phyloP scores from a whole-genome alignment of 2,329 filamentous ascomycete genomes.

The Aspergillus sp. region DNA sequence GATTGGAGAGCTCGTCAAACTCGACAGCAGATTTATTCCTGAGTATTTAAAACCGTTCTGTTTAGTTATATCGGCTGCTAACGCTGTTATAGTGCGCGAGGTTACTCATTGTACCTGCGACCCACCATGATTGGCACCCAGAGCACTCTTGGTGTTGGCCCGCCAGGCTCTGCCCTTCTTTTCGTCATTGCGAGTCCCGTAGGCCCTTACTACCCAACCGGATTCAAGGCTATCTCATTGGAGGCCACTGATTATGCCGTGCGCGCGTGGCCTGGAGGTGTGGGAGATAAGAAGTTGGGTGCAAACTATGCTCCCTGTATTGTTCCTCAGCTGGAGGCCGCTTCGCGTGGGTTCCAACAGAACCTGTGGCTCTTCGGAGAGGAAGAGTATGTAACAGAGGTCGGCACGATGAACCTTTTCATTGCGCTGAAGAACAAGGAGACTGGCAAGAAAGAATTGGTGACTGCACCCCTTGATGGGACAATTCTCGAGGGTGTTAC shows the following conservation, averaged over 20 bases:
- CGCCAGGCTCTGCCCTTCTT: slow-evolving; percentile 87
- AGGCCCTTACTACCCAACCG: slow-evolving; percentile 95
- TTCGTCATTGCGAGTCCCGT: slow-evolving; percentile 96
- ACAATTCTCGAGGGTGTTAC: slow-evolving; percentile 96
- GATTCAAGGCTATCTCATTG: slow-evolving; percentile 94
- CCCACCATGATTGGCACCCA: slow-evolving; percentile 98
- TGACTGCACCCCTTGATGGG: slow-evolving; percentile 94
- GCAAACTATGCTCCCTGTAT: slow-evolving; percentile 99
- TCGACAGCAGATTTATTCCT: slow-evolving; percentile 90
- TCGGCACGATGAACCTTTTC: slow-evolving; percentile 99
- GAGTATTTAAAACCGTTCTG: slow-evolving; percentile 47
- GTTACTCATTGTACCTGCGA: slow-evolving; percentile 93
- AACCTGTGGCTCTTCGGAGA: slow-evolving; percentile 97
- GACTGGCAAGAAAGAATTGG: slow-evolving; percentile 84
- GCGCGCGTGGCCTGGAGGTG: slow-evolving; percentile 94
- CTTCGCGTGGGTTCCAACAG: slow-evolving; percentile 90
- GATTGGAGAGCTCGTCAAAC: slow-evolving; percentile 73
- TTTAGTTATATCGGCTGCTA: neutral
- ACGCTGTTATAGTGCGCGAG: slow-evolving; percentile 52
- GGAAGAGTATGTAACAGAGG: slow-evolving; percentile 94
- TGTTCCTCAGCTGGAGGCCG: slow-evolving; percentile 90
- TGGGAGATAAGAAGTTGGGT: slow-evolving; percentile 96
- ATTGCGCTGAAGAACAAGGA: slow-evolving; percentile 79
- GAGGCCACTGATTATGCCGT: slow-evolving; percentile 97
- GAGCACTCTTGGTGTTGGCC: slow-evolving; percentile 84